A percentile compares a stretch with the other conserved stretches of the same genome.
These are phyloP conservation scores for Exophiala dermatitidis DNA, from an alignment of 2,329 filamentous ascomycete genomes.

Conservation along the genomic window DNA sequence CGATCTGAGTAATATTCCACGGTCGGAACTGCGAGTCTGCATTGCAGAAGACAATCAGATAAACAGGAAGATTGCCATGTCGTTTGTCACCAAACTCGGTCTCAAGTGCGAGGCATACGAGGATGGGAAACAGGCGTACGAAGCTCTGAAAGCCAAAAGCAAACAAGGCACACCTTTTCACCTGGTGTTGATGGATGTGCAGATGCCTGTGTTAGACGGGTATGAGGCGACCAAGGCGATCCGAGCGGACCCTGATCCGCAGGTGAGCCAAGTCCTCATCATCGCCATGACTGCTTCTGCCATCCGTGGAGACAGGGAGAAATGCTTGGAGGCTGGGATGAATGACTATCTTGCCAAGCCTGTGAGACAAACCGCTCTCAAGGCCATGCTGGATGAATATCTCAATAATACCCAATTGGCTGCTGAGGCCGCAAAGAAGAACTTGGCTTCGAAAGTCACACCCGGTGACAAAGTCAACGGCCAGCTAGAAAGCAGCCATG, in stretches of 20 bases:
- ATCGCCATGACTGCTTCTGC: constrained; percentile 97
- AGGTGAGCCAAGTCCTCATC: constrained; percentile 75
- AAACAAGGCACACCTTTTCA: constrained; percentile 36
- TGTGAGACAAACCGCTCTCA: constrained; percentile 79
- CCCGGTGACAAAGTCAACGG: constrained; percentile 17
- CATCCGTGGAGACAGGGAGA: constrained; percentile 89
- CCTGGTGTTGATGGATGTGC: constrained; percentile 45
- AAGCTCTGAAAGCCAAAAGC: constrained; percentile 30
- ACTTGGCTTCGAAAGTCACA: background rate
- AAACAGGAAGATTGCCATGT: constrained; percentile 41
- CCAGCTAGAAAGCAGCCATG: background rate
- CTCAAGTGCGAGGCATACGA: constrained; percentile 84
- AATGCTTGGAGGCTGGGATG: constrained; percentile 93
- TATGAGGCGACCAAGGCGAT: constrained; percentile 45
- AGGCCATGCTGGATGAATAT: constrained; percentile 69
- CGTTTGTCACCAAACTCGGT: constrained; percentile 53
- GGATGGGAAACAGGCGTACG: constrained; percentile 58
- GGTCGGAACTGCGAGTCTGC: constrained; percentile 74
- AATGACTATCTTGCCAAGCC: constrained; percentile 96
- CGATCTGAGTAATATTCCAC: constrained; percentile 65
- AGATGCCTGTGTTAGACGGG: constrained; percentile 45
- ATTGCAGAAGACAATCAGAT: constrained; percentile 72
- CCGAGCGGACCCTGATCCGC: constrained; percentile 59
- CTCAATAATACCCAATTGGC: constrained; percentile 34
- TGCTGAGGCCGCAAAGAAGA: constrained; percentile 4